phyloP scores from a whole-genome alignment of 805 yeast genomes.

The Zygosaccharomyces pseudorouxii region DNA sequence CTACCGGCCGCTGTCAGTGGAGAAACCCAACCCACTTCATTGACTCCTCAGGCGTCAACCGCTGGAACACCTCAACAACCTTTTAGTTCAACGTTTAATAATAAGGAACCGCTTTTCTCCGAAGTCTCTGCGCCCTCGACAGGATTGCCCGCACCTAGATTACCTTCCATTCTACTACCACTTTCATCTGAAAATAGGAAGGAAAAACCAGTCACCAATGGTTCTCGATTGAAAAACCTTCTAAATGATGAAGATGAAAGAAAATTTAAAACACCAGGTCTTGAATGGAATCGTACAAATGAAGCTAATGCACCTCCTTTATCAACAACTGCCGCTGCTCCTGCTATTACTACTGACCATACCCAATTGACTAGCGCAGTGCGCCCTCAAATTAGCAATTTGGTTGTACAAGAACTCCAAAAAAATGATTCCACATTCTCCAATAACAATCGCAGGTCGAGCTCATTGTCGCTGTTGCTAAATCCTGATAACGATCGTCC shows the following conservation, averaged over 20 bases:
- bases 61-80: slow-evolving; percentile 11
- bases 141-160: slow-evolving; percentile 32
- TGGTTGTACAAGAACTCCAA: slow-evolving; percentile 13
- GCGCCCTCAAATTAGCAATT: slow-evolving; percentile 10
- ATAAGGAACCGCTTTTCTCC: slow-evolving; percentile 23
- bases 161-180: slow-evolving; percentile 33
- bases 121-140: slow-evolving; percentile 19
- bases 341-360: background rate
- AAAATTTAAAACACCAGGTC: background rate
- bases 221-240: slow-evolving; percentile 5
- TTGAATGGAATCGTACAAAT: background rate
- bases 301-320: background rate
- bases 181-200: background rate
- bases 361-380: slow-evolving; percentile 7
- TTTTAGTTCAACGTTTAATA: slow-evolving; percentile 12
- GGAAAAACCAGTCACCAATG: slow-evolving; percentile 2
- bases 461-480: slow-evolving; percentile 14
- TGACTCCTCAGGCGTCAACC: background rate
- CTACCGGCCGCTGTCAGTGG: background rate
- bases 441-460: slow-evolving; percentile 10
- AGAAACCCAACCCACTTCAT: slow-evolving; percentile 3
- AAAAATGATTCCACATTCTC: slow-evolving; percentile 8
- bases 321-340: background rate
- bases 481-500: slow-evolving; percentile 12
- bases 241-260: slow-evolving; percentile 9